Evolutionary conservation across 352 stramenopile genomes (phyloP), one percentile per base, ranked within the genome.

Genomic region (Pythium grandisporangium): DNA sequence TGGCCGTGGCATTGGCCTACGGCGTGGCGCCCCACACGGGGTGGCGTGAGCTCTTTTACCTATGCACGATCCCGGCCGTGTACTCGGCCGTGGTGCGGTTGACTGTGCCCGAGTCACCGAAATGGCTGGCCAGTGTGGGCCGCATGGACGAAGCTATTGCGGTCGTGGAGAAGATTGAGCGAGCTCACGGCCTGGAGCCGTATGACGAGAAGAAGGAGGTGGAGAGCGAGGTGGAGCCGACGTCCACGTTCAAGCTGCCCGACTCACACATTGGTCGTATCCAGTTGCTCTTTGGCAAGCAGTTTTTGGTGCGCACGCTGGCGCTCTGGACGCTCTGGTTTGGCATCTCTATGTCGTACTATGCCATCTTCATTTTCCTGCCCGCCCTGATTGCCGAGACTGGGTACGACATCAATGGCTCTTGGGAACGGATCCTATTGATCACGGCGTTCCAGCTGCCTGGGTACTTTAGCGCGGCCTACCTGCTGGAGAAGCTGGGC

Each of bases 281-380:
- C 41, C 51, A 41, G 8, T 36, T 84, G 55, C 56, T 83, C 20
- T 83, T 83, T 50, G 47, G 56, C 30, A 42, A 48, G 30, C 66
- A 71, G 29, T 81, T 79, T 51, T 57, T 55, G 23, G 45, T 68
- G 13, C 69, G 69, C 39, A 83, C 72, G 25, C 60, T 43, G 6
- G 70, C 81, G 23, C 35, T 85, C 36, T 85, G 72, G 69, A 75
- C 61, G 46, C 58, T 85, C 21, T 85, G 72, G 72, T 70, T 75
- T 38, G 59, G 61, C 29, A 75, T 85, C 26, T 77, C 66, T 27
- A 76, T 85, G 56, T 70, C 72, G 19, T 85, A 81, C 60, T 83
- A 79, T 41, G 64, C 69, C 35, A 70, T 85, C 30, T 83, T 76
- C 53, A 77, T 81, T 38, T 69, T 75, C 58, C 35, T 85, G 36